Base-by-base conservation (phyloP, 768 basidiomycete genomes). In the Boletus reticulatus region DNA sequence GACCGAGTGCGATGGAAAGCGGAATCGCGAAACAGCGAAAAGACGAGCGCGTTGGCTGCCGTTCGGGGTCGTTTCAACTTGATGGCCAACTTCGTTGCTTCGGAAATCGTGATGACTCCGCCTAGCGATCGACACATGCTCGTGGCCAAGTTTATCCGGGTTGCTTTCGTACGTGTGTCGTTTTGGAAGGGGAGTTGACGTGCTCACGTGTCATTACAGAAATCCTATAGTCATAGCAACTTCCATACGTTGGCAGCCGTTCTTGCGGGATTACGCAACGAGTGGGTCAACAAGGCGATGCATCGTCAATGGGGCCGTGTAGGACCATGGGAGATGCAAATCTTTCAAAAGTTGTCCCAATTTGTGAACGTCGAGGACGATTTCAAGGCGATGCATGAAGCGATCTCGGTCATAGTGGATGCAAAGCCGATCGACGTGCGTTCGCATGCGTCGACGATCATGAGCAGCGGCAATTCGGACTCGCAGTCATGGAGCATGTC, bases 1-100 rank as follows among this genome's bases (percentile, higher is more conserved):
- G 89, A 93, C 49, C 76, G 89, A 19, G 83, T 83, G 1, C 75
- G 81, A 29, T 81, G 81, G 78, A 90, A 89, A 67, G 78, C 77
- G 2, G 88, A 89, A 61, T 76, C 78, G 24, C 75, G 79, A 12
- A 77, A 75, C 58, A 68, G 76, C 14, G 75, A 84, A 38, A 89
- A 84, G 72, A 87, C 86, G 43, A 88, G 82, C 53, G 87, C 88
- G 24, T 73, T 94, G 57, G 83, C 83, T 4, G 86, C 84, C 38
- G 80, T 92, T 29, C 82, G 92, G 41, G 88, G 87, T 13, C 81
- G 93, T 22, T 95, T 94, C 74, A 93, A 94, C 65, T 73, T 95
- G 43, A 83, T 92, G 72, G 84, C 86, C 3, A 86, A 87, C 62
- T 97, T 94, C 62, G 82, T 87, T 7, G 75, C 83, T 20, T 85